These are phyloP conservation scores for Porpolomopsis calyptriformis DNA, from an alignment of 768 basidiomycete genomes.

Conservation along the genomic window DNA sequence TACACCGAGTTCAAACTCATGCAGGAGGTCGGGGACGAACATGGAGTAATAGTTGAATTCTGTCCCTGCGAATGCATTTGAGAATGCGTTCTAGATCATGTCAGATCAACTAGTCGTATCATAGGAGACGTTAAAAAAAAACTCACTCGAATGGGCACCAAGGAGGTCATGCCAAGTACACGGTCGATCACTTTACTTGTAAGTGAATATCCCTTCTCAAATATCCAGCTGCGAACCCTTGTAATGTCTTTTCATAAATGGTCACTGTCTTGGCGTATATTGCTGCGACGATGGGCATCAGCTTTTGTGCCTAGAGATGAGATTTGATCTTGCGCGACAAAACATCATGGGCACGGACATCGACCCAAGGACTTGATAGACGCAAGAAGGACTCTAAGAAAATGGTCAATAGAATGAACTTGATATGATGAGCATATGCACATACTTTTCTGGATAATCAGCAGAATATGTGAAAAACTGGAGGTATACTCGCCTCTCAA, in stretches of 20 bases:
- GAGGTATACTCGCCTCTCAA: conserved; percentile 11
- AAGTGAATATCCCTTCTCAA: background rate
- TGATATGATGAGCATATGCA: background rate
- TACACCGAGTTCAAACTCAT: conserved; percentile 30
- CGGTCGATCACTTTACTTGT: background rate
- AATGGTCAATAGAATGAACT: conserved; percentile 6
- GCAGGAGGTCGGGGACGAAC: conserved; percentile 27
- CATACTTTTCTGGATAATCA: conserved; percentile 22
- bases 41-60: conserved; percentile 18
- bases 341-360: conserved; percentile 16
- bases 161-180: background rate
- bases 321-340: conserved; percentile 3
- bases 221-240: conserved; percentile 2
- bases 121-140: background rate
- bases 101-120: background rate
- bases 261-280: background rate
- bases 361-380: conserved; percentile 13
- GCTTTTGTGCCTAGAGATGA: background rate
- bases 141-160: conserved; percentile 6
- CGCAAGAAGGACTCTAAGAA: conserved; percentile 13
- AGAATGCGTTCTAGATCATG: conserved; percentile 20
- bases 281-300: background rate
- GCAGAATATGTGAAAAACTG: conserved; percentile 17
- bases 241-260: background rate
- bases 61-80: conserved; percentile 6